Evolutionary conservation across 345 rosid genomes (phyloP).

Genomic region (Citrus maxima): DNA sequence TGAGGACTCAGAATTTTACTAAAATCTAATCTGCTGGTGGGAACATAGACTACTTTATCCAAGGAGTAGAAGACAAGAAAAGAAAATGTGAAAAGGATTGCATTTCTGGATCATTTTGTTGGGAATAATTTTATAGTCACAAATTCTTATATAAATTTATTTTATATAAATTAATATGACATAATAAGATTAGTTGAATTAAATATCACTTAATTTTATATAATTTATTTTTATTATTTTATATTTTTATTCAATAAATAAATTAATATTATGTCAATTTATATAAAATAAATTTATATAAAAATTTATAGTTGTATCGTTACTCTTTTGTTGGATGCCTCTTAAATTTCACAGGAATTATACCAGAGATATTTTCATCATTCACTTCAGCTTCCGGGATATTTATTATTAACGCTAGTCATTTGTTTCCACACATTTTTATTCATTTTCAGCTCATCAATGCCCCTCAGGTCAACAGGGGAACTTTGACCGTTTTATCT

Average conservation of each 20-base stretch:
- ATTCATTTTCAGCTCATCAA: neutral
- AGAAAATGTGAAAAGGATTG: neutral
- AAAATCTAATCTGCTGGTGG: too few relatives aligned
- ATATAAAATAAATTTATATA: too few relatives aligned
- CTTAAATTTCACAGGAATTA: neutral
- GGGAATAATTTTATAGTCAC: rapidly evolving
- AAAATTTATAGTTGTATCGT: rapidly evolving
- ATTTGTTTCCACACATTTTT: neutral
- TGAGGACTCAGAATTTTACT: too few relatives aligned
- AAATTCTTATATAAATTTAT: too few relatives aligned
- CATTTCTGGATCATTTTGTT: neutral
- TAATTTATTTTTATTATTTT: too few relatives aligned
- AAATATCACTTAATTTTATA: rapidly evolving
- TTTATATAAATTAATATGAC: too few relatives aligned
- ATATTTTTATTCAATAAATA: rapidly evolving
- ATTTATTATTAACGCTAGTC: neutral
- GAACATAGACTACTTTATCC: neutral
- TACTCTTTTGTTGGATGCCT: too few relatives aligned
- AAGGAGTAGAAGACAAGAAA: neutral
- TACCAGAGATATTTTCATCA: neutral
- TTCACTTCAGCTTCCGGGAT: neutral
- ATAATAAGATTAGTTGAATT: rapidly evolving
- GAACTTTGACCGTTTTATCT: neutral
- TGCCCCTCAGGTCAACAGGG: neutral
- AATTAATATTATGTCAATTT: too few relatives aligned